Base-by-base conservation (phyloP, 768 basidiomycete genomes). In the Collybia sordida region DNA sequence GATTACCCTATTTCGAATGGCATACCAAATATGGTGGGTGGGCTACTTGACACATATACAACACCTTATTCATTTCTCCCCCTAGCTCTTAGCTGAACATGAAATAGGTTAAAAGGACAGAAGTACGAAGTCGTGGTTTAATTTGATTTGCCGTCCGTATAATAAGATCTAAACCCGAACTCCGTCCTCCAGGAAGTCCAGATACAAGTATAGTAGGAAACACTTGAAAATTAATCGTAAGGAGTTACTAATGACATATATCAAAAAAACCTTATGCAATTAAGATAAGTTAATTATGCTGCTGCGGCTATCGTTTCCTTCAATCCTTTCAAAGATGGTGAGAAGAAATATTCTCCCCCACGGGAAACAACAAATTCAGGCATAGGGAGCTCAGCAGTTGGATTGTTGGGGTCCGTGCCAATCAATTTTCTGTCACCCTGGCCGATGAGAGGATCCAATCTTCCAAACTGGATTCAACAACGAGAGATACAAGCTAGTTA, bases 11-110 rank as follows among this genome's bases (percentile, higher is more conserved):
- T 99, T 60, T 86, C 83, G 42, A 95, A 87, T 63, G 95, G 95
- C 11, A 98, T 99, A 54, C 94, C 96, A 5, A 98, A 98, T 75
- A 98, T 98, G 96, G 96, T 95, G 55, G 59, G 74, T 45, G 22
- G 24, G 18, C 27, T 41, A 24, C 40, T 31, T 35, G 21, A 6
- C 35, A 19, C 18, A 15, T 37, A 9, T 22, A 38, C 2, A 42
- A 18, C 25, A 35, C 39, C 41, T 36, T 54, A 27, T 21, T 47
- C 35, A 23, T 45, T 42, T 23, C 15, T 12, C 23, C 49, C 25
- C 37, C 11, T 60, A 95, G 95, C 77, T 98, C 11, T 72, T 98
- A 46, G 92, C 91, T 1, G 95, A 97, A 63, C 90, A 98, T 57
- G 95, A 98, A 68, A 89, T 90, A 39, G 82, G 80, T 51, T 88